These are phyloP conservation scores for Lepidium campestre DNA, from an alignment of 441 rosid genomes.

Conservation along the genomic window DNA sequence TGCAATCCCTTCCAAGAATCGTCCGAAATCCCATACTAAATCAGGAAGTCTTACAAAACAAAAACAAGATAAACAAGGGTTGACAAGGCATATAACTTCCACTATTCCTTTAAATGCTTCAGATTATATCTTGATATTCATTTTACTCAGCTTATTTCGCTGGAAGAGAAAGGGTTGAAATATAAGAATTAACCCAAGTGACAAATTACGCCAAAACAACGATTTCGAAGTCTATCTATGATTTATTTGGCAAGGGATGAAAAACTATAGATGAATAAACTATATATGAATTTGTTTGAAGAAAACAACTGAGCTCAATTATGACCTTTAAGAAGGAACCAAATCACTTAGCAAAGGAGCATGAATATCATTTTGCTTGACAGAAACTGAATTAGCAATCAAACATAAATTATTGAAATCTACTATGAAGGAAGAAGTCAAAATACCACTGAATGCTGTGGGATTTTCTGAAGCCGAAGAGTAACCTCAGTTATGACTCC, in stretches of 20 bases:
- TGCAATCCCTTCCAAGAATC: not conserved
- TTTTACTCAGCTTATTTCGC: not conserved
- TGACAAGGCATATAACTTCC: not conserved
- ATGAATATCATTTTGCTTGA: not conserved
- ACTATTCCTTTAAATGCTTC: not conserved
- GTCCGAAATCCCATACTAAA: not conserved
- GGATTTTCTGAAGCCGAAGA: slow-evolving; percentile 84
- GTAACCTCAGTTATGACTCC: slow-evolving; percentile 91
- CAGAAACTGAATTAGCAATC: not conserved
- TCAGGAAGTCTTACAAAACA: not conserved
- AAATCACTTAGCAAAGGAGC: not conserved
- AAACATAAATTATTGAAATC: slow-evolving; percentile 1
- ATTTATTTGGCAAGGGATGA: not conserved
- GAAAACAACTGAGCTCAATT: not conserved
- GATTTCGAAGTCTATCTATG: not conserved
- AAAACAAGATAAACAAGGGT: not conserved
- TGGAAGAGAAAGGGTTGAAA: not conserved
- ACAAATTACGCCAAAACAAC: not conserved
- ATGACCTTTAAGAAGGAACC: not conserved
- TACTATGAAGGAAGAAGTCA: not conserved
- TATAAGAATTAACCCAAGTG: not conserved
- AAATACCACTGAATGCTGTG: slow-evolving; percentile 83
- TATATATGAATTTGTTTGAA: not conserved
- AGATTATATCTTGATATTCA: not conserved
- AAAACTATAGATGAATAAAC: too few species aligned